Evolutionary conservation across 768 basidiomycete genomes (phyloP), one percentile per base, ranked within the genome.

Genomic region (Trametes maxima): DNA sequence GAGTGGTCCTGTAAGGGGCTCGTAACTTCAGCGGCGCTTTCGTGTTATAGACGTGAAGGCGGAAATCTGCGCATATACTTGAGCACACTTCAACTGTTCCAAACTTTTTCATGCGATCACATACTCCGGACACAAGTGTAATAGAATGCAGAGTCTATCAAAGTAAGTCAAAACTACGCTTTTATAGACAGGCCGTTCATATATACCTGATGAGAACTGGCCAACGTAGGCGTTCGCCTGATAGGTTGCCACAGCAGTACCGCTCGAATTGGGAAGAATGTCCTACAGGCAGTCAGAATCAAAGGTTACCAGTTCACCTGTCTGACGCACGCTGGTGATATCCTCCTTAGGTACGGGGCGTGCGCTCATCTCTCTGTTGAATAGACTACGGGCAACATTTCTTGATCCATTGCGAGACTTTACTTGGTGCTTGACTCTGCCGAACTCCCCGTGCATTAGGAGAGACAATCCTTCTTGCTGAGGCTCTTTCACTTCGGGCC

Each of bases 91-190:
- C 35, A 24, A 1, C 11, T 11, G n/a, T n/a, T 37, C 1, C 16
- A 21, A 42, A 42, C 58, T n/a, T n/a, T 7, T 36, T 40, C 28
- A 36, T 12, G n/a, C 12, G 59, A 56, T 14, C 28, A 51, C 70
- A 54, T 59, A 89, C 90, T 90, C 82, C 91, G 88, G 46, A 85
- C 86, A 67, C 95, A 96, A 3, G 95, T 94, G 72, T 97, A 98
- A 72, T 92, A 98, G 73, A 97, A 95, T 0, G 89, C 87, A 0
- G 92, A 90, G 70, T 94, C 93, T 91, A 48, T 54, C 24, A 13
- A 44, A 17, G 28, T 5, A 53, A 8, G 45, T 22, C 0, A n/a
- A n/a, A 11, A 44, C 28, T 16, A 14, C 45, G 33, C 12, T 16
- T 2, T 37, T 2, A 6, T 0, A 37, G 33, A 42, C 12, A 45